Percentiles rank a stretch among this genome's conserved stretches.
These are phyloP conservation scores for Cercophora newfieldiana DNA, from an alignment of 495 filamentous ascomycete genomes.

Conservation along the genomic window DNA sequence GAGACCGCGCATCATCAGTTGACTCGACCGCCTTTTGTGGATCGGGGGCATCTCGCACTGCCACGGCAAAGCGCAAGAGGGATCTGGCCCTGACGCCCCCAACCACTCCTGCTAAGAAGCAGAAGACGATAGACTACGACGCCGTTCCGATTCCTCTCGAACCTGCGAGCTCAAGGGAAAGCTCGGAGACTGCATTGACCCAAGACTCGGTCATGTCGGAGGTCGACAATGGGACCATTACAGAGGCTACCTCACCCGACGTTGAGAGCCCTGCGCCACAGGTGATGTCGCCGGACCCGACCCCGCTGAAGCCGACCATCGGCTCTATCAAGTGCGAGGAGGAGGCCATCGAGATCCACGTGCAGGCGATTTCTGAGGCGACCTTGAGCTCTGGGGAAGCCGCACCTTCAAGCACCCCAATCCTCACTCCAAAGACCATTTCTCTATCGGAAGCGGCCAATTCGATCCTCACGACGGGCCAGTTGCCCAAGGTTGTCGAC, in stretches of 20 bases:
- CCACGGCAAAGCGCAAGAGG: constrained; percentile 35
- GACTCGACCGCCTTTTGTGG: constrained; percentile 13
- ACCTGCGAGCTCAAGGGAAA: constrained; percentile 28
- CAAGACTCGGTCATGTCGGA: constrained; percentile 29
- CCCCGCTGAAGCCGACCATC: constrained; percentile 32
- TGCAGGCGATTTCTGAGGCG: constrained; percentile 21
- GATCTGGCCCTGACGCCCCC: constrained; percentile 43
- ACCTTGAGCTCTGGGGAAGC: neutral
- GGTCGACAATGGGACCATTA: constrained; percentile 31
- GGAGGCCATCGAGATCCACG: constrained; percentile 8
- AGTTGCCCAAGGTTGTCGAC: neutral
- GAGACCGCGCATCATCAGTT: constrained; percentile 32
- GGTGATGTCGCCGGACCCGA: constrained; percentile 40
- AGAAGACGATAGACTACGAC: constrained; percentile 39
- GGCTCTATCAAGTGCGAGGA: constrained; percentile 35
- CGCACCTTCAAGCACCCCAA: neutral
- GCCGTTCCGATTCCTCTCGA: constrained; percentile 28
- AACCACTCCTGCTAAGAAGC: constrained; percentile 45
- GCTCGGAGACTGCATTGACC: constrained; percentile 20
- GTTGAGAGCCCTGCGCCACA: constrained; percentile 37
- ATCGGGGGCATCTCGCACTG: constrained; percentile 21
- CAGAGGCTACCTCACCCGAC: constrained; percentile 45
- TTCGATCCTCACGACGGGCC: neutral
- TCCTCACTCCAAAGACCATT: neutral
- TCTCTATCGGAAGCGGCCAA: neutral